These are phyloP conservation scores for Corylus americana DNA, from an alignment of 306 rosid species.

Conservation along the genomic window DNA sequence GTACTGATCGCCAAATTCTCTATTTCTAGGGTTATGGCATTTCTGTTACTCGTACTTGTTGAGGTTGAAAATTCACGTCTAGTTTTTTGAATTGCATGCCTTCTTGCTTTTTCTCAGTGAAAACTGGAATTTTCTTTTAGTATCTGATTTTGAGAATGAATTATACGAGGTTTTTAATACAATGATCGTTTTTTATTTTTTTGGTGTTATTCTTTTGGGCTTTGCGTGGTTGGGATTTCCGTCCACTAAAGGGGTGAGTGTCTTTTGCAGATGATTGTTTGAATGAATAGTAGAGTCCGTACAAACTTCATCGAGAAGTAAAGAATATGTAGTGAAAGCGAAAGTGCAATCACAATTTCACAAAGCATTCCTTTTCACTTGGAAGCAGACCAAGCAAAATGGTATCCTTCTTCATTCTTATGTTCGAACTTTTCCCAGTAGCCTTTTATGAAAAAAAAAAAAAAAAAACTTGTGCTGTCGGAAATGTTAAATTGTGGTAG, in stretches of 20 bases:
- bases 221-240: background rate
- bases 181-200: background rate
- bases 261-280: background rate
- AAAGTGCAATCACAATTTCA: background rate
- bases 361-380: background rate
- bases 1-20: background rate
- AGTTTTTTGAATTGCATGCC: background rate
- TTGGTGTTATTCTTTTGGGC: background rate
- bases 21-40: slow-evolving; percentile 11
- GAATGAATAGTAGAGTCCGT: background rate
- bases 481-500: background rate
- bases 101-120: background rate
- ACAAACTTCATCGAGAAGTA: slow-evolving; percentile 1
- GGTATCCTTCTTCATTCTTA: slow-evolving; percentile 18
- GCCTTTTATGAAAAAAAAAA: no score
- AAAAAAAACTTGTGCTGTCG: background rate
- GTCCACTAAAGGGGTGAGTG: background rate
- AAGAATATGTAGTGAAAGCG: background rate
- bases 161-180: background rate
- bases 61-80: slow-evolving; percentile 1
- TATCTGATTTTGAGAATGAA: background rate
- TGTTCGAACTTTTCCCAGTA: background rate
- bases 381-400: slow-evolving; percentile 23
- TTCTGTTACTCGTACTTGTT: slow-evolving; percentile 5
- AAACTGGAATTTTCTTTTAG: background rate